phyloP scores from a whole-genome alignment of 2,329 filamentous ascomycete species.

The Beauveria medogensis region DNA sequence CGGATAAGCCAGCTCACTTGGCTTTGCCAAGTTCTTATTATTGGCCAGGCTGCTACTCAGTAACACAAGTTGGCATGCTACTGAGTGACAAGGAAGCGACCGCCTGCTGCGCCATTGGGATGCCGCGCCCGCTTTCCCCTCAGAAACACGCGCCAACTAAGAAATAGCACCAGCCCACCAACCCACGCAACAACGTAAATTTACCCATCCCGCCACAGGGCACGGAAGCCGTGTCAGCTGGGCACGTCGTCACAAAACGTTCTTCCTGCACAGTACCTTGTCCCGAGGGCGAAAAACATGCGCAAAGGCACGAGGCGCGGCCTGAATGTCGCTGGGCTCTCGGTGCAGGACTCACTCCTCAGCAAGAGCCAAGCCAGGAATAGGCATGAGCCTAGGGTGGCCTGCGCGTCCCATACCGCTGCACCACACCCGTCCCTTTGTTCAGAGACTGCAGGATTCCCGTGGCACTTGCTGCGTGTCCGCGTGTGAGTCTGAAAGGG shows the following conservation, averaged over 20 bases:
- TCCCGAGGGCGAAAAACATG: background rate
- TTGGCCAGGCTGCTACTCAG: no score
- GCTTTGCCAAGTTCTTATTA: background rate
- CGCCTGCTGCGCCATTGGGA: background rate
- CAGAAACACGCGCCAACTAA: background rate
- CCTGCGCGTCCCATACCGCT: background rate
- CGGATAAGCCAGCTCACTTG: background rate
- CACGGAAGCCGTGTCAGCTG: background rate
- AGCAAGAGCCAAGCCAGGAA: background rate
- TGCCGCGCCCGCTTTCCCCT: background rate
- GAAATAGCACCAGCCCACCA: no score
- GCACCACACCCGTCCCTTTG: background rate
- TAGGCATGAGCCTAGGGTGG: background rate
- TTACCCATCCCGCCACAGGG: background rate
- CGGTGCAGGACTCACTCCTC: background rate
- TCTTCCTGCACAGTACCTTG: background rate
- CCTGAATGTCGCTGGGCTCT: background rate
- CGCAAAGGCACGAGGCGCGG: background rate
- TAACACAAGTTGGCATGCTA: no score
- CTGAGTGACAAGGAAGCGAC: no score
- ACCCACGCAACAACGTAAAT: background rate
- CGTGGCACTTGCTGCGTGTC: no score
- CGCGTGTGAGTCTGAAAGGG: no score
- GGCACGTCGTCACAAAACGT: background rate
- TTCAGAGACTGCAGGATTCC: no score